Conservation (phyloP, 768 basidiomycete species). For the Phaffia tasmanica region DNA sequence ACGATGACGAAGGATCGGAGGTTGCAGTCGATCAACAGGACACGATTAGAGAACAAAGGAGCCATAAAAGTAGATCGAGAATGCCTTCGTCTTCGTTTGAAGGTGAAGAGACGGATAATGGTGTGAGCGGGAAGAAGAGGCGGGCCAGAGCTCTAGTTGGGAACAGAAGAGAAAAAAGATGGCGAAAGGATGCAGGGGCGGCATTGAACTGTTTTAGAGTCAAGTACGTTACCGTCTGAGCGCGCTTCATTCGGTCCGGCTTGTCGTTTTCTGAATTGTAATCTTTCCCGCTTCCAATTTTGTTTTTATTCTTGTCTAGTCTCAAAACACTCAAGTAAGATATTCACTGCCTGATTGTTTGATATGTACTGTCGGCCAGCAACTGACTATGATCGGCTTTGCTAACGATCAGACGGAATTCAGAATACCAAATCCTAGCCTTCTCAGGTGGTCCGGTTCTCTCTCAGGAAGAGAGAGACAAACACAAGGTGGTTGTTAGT, state of each 20-base stretch:
- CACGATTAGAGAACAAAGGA: neutral
- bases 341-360: neutral
- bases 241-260: neutral
- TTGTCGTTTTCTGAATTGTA: no score
- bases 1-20: neutral
- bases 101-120: no score
- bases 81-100: no score
- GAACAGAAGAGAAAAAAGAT: neutral
- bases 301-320: neutral
- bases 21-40: neutral
- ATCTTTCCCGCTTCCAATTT: neutral
- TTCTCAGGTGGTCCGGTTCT: conserved; percentile 14
- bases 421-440: conserved; percentile 15
- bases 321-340: conserved; percentile 15
- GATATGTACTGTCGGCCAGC: neutral
- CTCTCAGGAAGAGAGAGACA: neutral
- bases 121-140: conserved; percentile 1
- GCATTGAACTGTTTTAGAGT: conserved; percentile 12
- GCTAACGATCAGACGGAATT: neutral
- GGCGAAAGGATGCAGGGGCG: neutral
- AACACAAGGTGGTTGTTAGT: conserved; percentile 10
- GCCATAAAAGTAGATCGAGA: neutral
- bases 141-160: neutral
- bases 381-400: neutral
- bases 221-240: neutral